These are phyloP conservation scores for Magnolia changhungtana DNA, from an alignment of 164 flowering plant genomes.

Conservation along the genomic window DNA sequence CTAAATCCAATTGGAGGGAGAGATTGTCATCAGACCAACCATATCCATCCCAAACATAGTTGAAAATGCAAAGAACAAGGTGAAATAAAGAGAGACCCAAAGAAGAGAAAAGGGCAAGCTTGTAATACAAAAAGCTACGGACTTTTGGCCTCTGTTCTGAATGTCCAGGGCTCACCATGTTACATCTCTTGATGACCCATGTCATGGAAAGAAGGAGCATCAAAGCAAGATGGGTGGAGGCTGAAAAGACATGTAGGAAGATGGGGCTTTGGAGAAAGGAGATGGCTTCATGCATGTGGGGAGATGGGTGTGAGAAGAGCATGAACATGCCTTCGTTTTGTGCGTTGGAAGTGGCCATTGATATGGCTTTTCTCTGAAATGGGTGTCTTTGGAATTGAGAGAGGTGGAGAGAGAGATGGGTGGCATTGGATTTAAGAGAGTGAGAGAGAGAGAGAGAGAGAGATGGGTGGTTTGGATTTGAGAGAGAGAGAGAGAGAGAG, in stretches of 20 bases:
- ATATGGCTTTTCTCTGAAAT: too few relatives aligned
- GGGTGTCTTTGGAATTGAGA: too few relatives aligned
- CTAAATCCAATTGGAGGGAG: constrained; percentile 20
- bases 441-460: too few relatives aligned
- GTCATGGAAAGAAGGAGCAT: constrained; percentile 29
- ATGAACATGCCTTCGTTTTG: not conserved
- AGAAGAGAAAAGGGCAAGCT: constrained; percentile 33
- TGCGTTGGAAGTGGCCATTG: too few relatives aligned
- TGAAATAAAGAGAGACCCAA: constrained; percentile 41
- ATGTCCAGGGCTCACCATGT: constrained; percentile 1
- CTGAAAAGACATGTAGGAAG: constrained; percentile 48
- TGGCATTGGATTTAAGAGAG: too few relatives aligned
- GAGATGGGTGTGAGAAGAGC: constrained; percentile 11
- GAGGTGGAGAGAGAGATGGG: too few relatives aligned
- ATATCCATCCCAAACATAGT: constrained; percentile 25
- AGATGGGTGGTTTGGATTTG: too few relatives aligned
- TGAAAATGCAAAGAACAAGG: constrained; percentile 31
- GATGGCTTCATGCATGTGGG: constrained; percentile 9
- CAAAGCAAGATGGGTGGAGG: constrained; percentile 44
- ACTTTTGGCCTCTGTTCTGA: constrained; percentile 19
- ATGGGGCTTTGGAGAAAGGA: constrained; percentile 40
- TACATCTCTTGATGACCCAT: constrained; percentile 35
- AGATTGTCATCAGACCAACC: constrained; percentile 27
- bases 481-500: too few relatives aligned
- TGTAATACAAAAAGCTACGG: constrained; percentile 23